phyloP scores from a whole-genome alignment of 1,284 basidiomycete species.

The Cystobasidium sp. region DNA sequence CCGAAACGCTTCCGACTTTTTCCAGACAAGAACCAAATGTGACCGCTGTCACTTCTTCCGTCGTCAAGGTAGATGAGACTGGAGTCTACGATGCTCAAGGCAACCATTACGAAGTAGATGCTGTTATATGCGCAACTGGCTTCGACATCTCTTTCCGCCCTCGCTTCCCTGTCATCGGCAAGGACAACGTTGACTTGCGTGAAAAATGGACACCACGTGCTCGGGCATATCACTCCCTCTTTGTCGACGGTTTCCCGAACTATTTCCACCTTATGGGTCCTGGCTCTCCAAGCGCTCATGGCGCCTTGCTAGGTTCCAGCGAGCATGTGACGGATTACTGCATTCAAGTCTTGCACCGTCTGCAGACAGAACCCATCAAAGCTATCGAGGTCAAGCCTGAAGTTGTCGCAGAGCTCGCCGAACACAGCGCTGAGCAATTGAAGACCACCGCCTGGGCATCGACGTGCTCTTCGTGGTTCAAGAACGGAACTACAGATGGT shows the following conservation, averaged over 20 bases:
- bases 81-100: conserved; percentile 34
- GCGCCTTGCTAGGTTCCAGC: conserved; percentile 30
- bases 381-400: conserved; percentile 40
- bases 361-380: conserved; percentile 42
- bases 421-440: conserved; percentile 35
- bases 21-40: conserved; percentile 29
- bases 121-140: conserved; percentile 43
- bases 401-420: conserved; percentile 38
- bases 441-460: conserved; percentile 41
- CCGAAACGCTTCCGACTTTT: neutral
- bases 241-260: conserved; percentile 32
- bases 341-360: conserved; percentile 35
- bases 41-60: conserved; percentile 24
- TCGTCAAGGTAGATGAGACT: conserved; percentile 33
- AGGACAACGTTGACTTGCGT: conserved; percentile 34
- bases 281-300: conserved; percentile 39
- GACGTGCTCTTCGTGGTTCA: conserved; percentile 42
- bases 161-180: conserved; percentile 35
- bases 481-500: conserved; percentile 41
- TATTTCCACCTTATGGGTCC: conserved; percentile 40
- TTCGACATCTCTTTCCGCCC: conserved; percentile 45
- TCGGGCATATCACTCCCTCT: conserved; percentile 34
- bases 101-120: conserved; percentile 42
- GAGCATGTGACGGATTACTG: conserved; percentile 38
- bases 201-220: conserved; percentile 41